These are phyloP conservation scores for Alliaria petiolata DNA, from an alignment of 345 rosid species.

Conservation along the genomic window DNA sequence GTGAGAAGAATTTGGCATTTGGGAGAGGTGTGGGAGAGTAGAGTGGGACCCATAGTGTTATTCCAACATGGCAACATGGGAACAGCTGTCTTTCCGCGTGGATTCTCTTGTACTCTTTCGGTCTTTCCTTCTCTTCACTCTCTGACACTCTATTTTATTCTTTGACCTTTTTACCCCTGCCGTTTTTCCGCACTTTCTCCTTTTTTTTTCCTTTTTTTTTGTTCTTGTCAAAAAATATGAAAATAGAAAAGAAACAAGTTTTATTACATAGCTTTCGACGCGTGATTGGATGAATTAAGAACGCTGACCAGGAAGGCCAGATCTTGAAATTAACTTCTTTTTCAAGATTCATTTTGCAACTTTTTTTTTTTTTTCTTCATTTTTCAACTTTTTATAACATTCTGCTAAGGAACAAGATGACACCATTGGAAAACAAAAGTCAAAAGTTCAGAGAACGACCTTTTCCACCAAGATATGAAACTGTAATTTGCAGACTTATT, in stretches of 20 bases:
- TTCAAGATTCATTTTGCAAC: neutral
- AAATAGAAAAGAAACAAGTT: neutral
- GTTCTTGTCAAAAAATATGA: neutral
- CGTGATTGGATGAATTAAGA: constrained; percentile 22
- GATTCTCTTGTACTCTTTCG: constrained; percentile 13
- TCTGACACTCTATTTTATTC: neutral
- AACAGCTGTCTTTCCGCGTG: constrained; percentile 39
- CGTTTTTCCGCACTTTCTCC: neutral
- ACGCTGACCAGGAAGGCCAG: neutral
- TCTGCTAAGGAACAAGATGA: neutral
- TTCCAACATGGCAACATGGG: constrained; percentile 35
- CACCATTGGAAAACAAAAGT: neutral
- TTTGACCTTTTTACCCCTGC: constrained; percentile 23
- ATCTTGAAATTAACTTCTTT: neutral
- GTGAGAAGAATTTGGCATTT: neutral
- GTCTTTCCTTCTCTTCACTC: neutral
- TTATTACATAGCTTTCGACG: neutral
- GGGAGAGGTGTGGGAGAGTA: neutral
- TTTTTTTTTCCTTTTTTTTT: neutral
- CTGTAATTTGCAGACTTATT: too few relatives aligned
- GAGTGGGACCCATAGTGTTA: constrained; percentile 12
- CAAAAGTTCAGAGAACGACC: neutral
- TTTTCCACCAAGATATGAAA: neutral
- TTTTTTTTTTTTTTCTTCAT: too few relatives aligned
- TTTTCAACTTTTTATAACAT: neutral